Conservation (phyloP, 371 early-diverging fungal genomes). For the Mortierella polycephala region DNA sequence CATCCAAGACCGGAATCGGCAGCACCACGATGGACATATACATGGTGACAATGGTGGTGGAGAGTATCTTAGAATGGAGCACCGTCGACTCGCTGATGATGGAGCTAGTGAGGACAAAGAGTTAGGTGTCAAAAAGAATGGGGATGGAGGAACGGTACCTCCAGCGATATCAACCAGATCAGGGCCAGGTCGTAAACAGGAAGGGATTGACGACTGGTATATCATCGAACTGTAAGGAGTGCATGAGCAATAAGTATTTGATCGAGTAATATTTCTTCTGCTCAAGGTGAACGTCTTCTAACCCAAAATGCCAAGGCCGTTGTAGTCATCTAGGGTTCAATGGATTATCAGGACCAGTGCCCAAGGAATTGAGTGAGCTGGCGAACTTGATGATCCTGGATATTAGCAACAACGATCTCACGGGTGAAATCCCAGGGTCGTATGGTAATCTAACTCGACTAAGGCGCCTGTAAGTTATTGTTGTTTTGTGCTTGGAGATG, state of each 20-base stretch:
- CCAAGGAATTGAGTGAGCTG: constrained; percentile 56
- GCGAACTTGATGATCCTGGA: constrained; percentile 60
- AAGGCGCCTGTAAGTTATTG: constrained; percentile 21
- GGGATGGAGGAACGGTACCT: background rate
- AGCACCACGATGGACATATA: constrained; percentile 10
- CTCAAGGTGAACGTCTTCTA: too few relatives aligned
- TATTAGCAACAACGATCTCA: constrained; percentile 64
- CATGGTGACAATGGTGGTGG: background rate
- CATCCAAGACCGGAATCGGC: constrained; percentile 22
- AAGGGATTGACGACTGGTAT: constrained; percentile 36
- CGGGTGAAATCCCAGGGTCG: constrained; percentile 57
- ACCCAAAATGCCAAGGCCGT: too few relatives aligned
- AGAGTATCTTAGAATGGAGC: constrained; percentile 6
- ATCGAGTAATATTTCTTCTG: background rate
- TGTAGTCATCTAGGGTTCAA: constrained; percentile 59
- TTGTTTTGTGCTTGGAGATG: too few relatives aligned
- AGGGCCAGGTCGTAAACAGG: background rate
- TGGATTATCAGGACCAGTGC: constrained; percentile 60
- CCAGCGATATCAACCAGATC: background rate
- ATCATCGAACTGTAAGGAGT: constrained; percentile 35
- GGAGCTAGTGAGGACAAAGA: constrained; percentile 15
- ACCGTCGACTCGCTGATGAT: constrained; percentile 15
- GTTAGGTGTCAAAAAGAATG: background rate
- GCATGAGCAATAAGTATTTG: too few relatives aligned
- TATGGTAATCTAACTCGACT: constrained; percentile 57